These are phyloP conservation scores for Paratinospora sagittata DNA, from an alignment of 164 flowering plant genomes.

Conservation along the genomic window DNA sequence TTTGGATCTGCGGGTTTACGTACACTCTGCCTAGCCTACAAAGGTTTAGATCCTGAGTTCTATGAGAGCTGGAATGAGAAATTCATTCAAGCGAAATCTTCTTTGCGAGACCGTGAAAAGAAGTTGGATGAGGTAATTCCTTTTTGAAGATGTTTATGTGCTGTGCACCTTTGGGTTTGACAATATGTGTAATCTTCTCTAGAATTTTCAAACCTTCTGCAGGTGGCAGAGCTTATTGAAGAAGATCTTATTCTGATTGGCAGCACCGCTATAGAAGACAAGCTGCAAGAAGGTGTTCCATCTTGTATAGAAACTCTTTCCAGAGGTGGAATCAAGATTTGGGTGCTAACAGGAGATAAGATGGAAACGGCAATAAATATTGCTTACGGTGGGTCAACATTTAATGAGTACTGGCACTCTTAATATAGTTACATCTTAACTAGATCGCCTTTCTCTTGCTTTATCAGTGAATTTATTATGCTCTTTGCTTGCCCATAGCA, in stretches of 20 bases:
- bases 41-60: slow-evolving; percentile 47
- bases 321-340: slow-evolving; percentile 93
- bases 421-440: not conserved
- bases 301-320: slow-evolving; percentile 88
- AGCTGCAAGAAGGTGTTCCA: slow-evolving; percentile 99
- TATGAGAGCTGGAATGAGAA: slow-evolving; percentile 98
- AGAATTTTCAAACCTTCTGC: slow-evolving; percentile 15
- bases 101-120: slow-evolving; percentile 88
- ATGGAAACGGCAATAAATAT: slow-evolving; percentile 99
- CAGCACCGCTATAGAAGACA: slow-evolving; percentile 96
- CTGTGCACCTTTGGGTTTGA: not conserved
- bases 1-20: slow-evolving; percentile 94
- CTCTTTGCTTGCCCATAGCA: slow-evolving; percentile 40
- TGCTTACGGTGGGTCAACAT: slow-evolving; percentile 62
- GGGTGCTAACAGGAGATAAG: slow-evolving; percentile 98
- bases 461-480: not conserved
- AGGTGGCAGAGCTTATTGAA: slow-evolving; percentile 94
- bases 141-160: not conserved
- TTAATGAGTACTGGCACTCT: not conserved
- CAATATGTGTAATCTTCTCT: not conserved
- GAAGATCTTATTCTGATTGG: slow-evolving; percentile 86
- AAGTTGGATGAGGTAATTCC: slow-evolving; percentile 85
- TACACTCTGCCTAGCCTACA: slow-evolving; percentile 93
- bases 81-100: slow-evolving; percentile 92
- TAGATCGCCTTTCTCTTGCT: not conserved